A percentile compares a stretch with the other conserved stretches of the same genome.
phyloP scores from a whole-genome alignment of 495 filamentous ascomycete genomes.

The Coniosporium apollinis region DNA sequence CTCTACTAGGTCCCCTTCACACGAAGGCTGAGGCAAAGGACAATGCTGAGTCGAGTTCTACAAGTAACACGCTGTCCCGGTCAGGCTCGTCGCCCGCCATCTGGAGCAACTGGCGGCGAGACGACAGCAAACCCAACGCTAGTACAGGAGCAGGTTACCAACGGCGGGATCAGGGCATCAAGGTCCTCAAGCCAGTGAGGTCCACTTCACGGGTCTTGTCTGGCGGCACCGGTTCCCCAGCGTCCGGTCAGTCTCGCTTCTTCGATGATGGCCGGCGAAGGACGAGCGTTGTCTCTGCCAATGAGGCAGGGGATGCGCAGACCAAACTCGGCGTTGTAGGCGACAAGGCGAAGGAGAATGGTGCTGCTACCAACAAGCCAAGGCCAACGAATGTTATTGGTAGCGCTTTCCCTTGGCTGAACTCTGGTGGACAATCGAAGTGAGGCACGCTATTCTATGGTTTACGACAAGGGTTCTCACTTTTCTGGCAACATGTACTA shows the following conservation, averaged over 20 bases:
- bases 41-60: constrained; percentile 9
- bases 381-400: constrained; percentile 64
- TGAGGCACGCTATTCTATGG: too few relatives aligned
- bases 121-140: constrained; percentile 13
- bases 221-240: constrained; percentile 3
- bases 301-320: constrained; percentile 4
- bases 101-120: constrained; percentile 26
- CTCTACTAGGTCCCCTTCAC: background rate
- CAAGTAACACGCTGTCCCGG: constrained; percentile 13
- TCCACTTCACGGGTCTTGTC: constrained; percentile 17
- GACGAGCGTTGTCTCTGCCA: constrained; percentile 5
- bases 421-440: constrained; percentile 21
- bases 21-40: constrained; percentile 9
- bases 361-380: constrained; percentile 30
- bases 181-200: constrained; percentile 24
- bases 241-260: constrained; percentile 21
- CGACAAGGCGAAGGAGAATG: constrained; percentile 18
- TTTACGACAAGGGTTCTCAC: too few relatives aligned
- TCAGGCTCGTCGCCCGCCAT: constrained; percentile 20
- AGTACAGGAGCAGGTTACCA: constrained; percentile 18
- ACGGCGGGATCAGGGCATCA: constrained; percentile 25
- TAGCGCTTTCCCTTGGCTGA: constrained; percentile 89
- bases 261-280: constrained; percentile 23
- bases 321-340: background rate
- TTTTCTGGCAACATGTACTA: too few relatives aligned